Percentiles rank a stretch among this genome's conserved stretches.
Conservation (phyloP, 805 yeast genomes). For the Lachancea sp. region DNA sequence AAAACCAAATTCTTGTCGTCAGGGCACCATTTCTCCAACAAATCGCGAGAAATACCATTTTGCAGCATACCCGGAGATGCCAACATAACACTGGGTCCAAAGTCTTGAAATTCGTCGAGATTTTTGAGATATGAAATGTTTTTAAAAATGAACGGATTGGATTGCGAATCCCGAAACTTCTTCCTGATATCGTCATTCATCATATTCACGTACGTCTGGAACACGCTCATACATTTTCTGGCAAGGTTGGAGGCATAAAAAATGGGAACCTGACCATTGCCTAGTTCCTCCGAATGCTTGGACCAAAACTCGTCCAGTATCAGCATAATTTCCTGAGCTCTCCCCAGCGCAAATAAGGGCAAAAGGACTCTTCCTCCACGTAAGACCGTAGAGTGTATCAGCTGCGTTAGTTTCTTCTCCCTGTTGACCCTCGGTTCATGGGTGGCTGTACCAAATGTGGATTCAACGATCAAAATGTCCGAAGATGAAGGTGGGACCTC, state of each 20-base stretch:
- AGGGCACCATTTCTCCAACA: constrained; percentile 95
- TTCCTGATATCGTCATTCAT: constrained; percentile 89
- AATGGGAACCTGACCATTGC: constrained; percentile 54
- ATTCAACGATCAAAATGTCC: constrained; percentile 85
- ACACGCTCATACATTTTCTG: constrained; percentile 93
- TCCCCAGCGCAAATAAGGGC: constrained; percentile 95
- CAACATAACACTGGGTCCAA: constrained; percentile 91
- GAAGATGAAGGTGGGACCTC: constrained; percentile 87
- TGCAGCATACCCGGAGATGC: constrained; percentile 99
- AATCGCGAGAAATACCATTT: constrained; percentile 86
- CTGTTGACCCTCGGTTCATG: constrained; percentile 86
- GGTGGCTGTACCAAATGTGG: constrained; percentile 96
- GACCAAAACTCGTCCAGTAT: constrained; percentile 95
- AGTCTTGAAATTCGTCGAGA: constrained; percentile 80
- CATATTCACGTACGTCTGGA: constrained; percentile 93
- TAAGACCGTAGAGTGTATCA: constrained; percentile 74
- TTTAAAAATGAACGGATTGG: constrained; percentile 88
- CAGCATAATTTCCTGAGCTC: constrained; percentile 88
- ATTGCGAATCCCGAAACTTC: constrained; percentile 65
- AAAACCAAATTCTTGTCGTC: constrained; percentile 84
- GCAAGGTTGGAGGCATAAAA: constrained; percentile 93
- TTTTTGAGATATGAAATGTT: constrained; percentile 73
- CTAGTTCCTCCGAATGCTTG: constrained; percentile 69
- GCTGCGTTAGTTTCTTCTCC: constrained; percentile 71
- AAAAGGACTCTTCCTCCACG: constrained; percentile 88